Evolutionary conservation across 805 yeast genomes (phyloP).

Genomic region (Komagataella kurtzmanii): DNA sequence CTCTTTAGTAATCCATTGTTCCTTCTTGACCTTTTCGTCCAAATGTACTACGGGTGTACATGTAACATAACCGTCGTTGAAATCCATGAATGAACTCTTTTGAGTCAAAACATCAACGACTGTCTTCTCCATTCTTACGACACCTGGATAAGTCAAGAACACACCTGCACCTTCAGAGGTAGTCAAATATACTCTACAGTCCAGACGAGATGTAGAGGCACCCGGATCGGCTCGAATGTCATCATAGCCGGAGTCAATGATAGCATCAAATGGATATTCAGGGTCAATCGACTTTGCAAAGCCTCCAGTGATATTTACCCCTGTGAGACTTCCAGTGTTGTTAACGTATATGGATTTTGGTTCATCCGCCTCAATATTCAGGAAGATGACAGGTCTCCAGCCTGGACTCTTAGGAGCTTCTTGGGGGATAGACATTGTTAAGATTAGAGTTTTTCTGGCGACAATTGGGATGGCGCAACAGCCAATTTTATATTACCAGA

Average conservation of each 20-base stretch:
- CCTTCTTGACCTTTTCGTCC: conserved; percentile 26
- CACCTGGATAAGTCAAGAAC: conserved; percentile 33
- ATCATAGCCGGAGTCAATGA: conserved; percentile 29
- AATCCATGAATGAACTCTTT: conserved; percentile 17
- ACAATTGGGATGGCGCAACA: background rate
- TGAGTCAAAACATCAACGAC: conserved; percentile 22
- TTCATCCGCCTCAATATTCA: conserved; percentile 21
- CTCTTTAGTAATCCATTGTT: conserved; percentile 36
- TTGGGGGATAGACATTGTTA: background rate
- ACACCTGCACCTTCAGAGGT: conserved; percentile 28
- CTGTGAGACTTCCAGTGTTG: conserved; percentile 12
- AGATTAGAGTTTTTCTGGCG: background rate
- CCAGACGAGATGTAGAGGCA: conserved; percentile 20
- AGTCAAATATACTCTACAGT: conserved; percentile 35
- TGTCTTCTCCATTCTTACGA: conserved; percentile 23
- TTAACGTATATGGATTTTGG: conserved; percentile 16
- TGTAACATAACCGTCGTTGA: conserved; percentile 35
- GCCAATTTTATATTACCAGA: background rate
- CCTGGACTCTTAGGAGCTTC: conserved; percentile 8
- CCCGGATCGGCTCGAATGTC: conserved; percentile 26
- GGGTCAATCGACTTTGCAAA: conserved; percentile 22
- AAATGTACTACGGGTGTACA: conserved; percentile 30
- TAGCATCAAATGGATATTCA: conserved; percentile 23
- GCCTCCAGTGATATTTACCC: conserved; percentile 21
- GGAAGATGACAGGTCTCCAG: conserved; percentile 22